These are phyloP conservation scores for Irpex rosettiformis DNA, from an alignment of 1,284 basidiomycete species.

Conservation along the genomic window DNA sequence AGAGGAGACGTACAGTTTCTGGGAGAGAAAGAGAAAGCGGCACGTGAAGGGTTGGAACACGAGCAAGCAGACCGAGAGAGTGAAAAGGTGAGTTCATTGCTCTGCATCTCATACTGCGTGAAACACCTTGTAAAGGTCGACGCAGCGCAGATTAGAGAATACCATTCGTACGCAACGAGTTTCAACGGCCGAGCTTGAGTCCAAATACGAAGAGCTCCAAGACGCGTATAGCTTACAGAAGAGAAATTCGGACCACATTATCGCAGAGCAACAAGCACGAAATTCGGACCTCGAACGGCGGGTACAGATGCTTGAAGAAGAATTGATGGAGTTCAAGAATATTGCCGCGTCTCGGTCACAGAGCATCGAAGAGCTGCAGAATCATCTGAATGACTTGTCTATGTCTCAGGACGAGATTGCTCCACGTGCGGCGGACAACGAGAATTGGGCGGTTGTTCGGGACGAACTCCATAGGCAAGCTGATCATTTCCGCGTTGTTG, in stretches of 20 bases:
- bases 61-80: conserved; percentile 34
- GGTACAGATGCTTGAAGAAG: conserved; percentile 40
- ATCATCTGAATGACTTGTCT: conserved; percentile 42
- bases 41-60: conserved; percentile 38
- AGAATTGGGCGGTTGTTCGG: conserved; percentile 52
- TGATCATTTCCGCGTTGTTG: conserved; percentile 56
- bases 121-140: conserved; percentile 6
- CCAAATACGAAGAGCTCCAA: conserved; percentile 52
- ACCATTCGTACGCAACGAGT: conserved; percentile 48
- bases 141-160: conserved; percentile 32
- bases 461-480: conserved; percentile 65
- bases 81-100: conserved; percentile 45
- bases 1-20: conserved; percentile 65
- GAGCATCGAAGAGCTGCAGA: conserved; percentile 42
- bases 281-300: conserved; percentile 45
- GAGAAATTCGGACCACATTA: conserved; percentile 41
- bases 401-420: conserved; percentile 24
- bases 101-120: not conserved
- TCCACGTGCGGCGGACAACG: conserved; percentile 35
- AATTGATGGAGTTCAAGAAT: conserved; percentile 37
- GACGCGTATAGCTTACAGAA: conserved; percentile 46
- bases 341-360: conserved; percentile 40
- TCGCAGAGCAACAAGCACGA: conserved; percentile 34
- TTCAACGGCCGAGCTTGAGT: conserved; percentile 43
- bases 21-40: conserved; percentile 56